Evolutionary conservation across 768 basidiomycete species (phyloP).

Genomic region (Lentinula boryana): DNA sequence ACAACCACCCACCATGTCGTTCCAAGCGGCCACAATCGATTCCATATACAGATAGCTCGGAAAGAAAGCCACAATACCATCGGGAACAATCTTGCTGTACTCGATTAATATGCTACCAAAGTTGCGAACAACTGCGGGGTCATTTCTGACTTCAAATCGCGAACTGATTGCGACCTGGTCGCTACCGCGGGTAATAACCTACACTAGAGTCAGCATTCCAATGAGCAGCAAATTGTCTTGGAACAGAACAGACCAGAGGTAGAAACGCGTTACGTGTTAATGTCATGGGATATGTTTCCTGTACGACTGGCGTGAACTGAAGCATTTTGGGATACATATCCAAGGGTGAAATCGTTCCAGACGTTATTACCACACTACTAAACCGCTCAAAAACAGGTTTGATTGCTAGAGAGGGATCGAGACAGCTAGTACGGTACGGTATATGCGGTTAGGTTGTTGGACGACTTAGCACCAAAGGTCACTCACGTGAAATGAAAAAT

Average conservation of each 20-base stretch:
- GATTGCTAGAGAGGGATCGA: constrained; percentile 96
- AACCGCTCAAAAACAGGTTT: constrained; percentile 98
- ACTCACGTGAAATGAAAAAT: constrained; percentile 95
- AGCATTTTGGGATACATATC: constrained; percentile 99
- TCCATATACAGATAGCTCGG: constrained; percentile 99
- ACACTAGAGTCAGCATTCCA: background rate
- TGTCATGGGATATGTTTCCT: constrained; percentile 98
- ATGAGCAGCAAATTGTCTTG: background rate
- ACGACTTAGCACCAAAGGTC: background rate
- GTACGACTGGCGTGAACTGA: constrained; percentile 93
- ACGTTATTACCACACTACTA: constrained; percentile 97
- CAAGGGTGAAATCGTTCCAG: constrained; percentile 94
- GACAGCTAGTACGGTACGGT: constrained; percentile 52
- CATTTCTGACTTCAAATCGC: constrained; percentile 97
- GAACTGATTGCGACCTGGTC: constrained; percentile 99
- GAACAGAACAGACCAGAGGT: constrained; percentile 56
- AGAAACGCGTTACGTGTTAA: constrained; percentile 93
- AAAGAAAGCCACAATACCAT: constrained; percentile 98
- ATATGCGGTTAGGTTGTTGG: background rate
- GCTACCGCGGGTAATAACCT: constrained; percentile 97
- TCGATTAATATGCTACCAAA: constrained; percentile 98
- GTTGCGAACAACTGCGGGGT: constrained; percentile 97
- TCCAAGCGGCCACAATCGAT: constrained; percentile 99
- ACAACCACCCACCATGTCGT: constrained; percentile 84
- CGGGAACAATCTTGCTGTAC: constrained; percentile 96